Evolutionary conservation across 345 rosid species (phyloP), one percentile per base, ranked within the genome.

Genomic region (Syzygium aqueum): DNA sequence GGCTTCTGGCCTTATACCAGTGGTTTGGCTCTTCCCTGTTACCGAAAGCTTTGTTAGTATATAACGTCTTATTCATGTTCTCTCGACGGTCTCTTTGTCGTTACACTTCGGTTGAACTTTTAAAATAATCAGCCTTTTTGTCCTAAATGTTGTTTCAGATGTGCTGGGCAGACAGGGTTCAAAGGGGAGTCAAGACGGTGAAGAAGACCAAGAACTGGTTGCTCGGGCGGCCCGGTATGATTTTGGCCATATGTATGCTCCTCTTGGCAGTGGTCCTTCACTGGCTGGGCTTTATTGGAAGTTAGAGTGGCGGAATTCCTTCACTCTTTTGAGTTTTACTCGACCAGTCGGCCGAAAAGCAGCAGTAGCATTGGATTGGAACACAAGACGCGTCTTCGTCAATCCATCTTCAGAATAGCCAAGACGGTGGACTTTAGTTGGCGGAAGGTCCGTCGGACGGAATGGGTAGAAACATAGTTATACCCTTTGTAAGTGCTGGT

Each of bases 171-270:
- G 98, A 95, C 91, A 91, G 94, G 91, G 90, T 94, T 77, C 98
- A 95, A 89, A 96, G 90, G 53, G 99, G 97, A 89, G 95, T 93
- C 3, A 94, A 93, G 87, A 92, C 93, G 77, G 96, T 93, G 3
- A 96, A 89, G 93, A 96, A 94, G 91, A 94, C 96, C 63, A 97
- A 97, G 95, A 96, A 94, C 86, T 98, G 99, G 99, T 87, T 98
- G 88, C 93, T 98, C 0, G 99, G 99, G 22, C 93, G 91, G 90
- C 93, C 95, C 2, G 99, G 98, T 80, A 89, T 96, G 95, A 93
- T 95, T 33, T 87, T 96, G 67, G 99, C 98, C 2, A 87, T 98
- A 85, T 90, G 93, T 90, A 94, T 98, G 91, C 97, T 98, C 88
- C 78, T 98, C 85, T 88, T 98, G 87, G 99, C 99, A 14, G 67